Conservation (phyloP, 768 basidiomycete species). For the Plicaturopsis crispa region DNA sequence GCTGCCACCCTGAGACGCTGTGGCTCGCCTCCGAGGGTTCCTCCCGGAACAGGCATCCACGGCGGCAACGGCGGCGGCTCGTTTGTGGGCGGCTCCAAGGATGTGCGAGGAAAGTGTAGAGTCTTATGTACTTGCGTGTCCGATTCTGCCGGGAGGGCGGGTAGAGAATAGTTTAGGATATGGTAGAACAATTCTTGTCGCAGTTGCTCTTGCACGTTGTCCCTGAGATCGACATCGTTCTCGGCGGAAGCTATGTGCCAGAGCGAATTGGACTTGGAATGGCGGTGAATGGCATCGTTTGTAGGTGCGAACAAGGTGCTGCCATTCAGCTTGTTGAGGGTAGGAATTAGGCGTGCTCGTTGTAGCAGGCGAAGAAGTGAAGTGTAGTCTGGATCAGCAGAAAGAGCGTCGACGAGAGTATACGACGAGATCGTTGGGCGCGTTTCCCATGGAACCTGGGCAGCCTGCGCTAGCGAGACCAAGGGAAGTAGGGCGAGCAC, state of each 20-base stretch:
- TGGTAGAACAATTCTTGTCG: conserved; percentile 94
- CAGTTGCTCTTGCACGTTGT: conserved; percentile 79
- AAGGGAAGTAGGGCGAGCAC: not conserved
- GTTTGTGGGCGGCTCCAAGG: conserved; percentile 50
- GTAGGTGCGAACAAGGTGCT: conserved; percentile 93
- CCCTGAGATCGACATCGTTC: conserved; percentile 37
- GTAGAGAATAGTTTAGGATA: conserved; percentile 74
- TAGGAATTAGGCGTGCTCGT: conserved; percentile 81
- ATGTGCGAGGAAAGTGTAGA: conserved; percentile 61
- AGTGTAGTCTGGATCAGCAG: conserved; percentile 66
- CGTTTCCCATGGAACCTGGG: not conserved
- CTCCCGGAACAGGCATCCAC: conserved; percentile 81
- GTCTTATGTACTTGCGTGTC: conserved; percentile 42
- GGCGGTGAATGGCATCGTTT: conserved; percentile 75
- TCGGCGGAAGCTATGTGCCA: conserved; percentile 22
- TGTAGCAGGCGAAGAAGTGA: conserved; percentile 74
- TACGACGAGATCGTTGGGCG: conserved; percentile 26
- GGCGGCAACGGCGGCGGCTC: conserved; percentile 72
- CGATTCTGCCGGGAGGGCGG: conserved; percentile 32
- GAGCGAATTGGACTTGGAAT: conserved; percentile 22
- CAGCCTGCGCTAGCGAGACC: conserved; percentile 5
- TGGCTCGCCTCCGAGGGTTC: conserved; percentile 71
- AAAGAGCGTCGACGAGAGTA: conserved; percentile 77
- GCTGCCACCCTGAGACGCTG: conserved; percentile 69
- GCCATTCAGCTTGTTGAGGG: conserved; percentile 77